Base-by-base conservation (phyloP, 2,329 filamentous ascomycete species). In the Aureobasidium vineae region DNA sequence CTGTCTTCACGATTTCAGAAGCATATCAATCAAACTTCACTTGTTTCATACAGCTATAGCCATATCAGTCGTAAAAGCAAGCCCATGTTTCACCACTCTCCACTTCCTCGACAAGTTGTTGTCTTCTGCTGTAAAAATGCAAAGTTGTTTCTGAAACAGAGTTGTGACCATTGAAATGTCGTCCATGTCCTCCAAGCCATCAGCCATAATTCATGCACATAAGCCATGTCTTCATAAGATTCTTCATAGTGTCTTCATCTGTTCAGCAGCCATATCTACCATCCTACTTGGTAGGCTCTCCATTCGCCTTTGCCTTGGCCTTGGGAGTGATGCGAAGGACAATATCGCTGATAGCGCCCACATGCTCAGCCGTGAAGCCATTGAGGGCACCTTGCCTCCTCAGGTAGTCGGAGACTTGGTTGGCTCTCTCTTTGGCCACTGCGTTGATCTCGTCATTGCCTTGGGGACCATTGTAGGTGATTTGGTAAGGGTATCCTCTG, bases 261-360 rank as follows among this genome's bases (percentile, higher is more conserved):
- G 19, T 41, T 19, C 36, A 56, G 7, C 53, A 31, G 1, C 11
- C 15, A 41, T n/a, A 15, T 33, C 5, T 5, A n/a, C 16, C 23
- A 13, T 16, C 54, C 26, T 33, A 59, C 38, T 45, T 26, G 26
- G 23, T 19, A 21, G 40, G 1, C 2, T 43, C 23, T n/a, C 6
- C 54, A 2, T 45, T 26, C n/a, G 5, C 15, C 57, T 61, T 49
- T 8, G 41, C n/a, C 57, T 61, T 61, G 1, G 13, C 7, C 13
- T 38, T 61, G 23, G 41, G 19, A n/a, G 23, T 49, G 41, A 38
- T 61, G 31, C 57, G 57, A 23, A 61, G 43, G 28, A 61, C 43
- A 13, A 61, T 61, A 4, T 61, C 57, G n/a, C n/a, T 47, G 31
- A 61, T 49, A 2, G 16, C 21, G 15, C 10, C 8, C 10, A 59